These are phyloP conservation scores for Apiotrichum laibachii DNA, from an alignment of 1,284 basidiomycete genomes.

Conservation along the genomic window DNA sequence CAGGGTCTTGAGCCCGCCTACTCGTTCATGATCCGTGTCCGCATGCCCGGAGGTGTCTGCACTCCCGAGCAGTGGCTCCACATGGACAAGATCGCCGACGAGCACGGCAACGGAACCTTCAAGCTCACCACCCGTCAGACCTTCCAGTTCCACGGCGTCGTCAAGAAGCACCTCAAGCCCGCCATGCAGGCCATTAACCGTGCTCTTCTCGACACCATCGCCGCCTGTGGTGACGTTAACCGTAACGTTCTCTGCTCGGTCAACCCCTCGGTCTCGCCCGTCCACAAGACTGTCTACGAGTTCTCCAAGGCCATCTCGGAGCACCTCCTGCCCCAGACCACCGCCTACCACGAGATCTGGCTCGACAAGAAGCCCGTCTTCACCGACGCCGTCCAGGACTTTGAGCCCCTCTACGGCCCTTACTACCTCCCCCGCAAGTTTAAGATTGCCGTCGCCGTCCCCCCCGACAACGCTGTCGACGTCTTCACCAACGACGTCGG, in stretches of 20 bases:
- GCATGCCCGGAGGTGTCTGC: slow-evolving; percentile 94
- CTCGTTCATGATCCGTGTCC: slow-evolving; percentile 97
- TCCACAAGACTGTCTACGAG: slow-evolving; percentile 80
- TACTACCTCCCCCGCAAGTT: slow-evolving; percentile 98
- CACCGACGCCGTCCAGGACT: slow-evolving; percentile 85
- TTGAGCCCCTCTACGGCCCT: slow-evolving; percentile 93
- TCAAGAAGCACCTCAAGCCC: slow-evolving; percentile 93
- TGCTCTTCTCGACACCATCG: slow-evolving; percentile 87
- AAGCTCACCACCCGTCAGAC: slow-evolving; percentile 98
- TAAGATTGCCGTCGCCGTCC: slow-evolving; percentile 95
- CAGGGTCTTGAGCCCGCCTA: slow-evolving; percentile 95
- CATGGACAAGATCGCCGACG: slow-evolving; percentile 93
- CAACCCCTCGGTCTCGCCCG: slow-evolving; percentile 78
- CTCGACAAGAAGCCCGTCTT: slow-evolving; percentile 92
- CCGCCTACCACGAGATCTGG: slow-evolving; percentile 99
- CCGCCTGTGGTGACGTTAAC: slow-evolving; percentile 92
- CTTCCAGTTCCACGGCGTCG: slow-evolving; percentile 99
- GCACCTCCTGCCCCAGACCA: slow-evolving; percentile 83
- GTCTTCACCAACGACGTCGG: slow-evolving; percentile 94
- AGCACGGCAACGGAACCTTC: slow-evolving; percentile 90
- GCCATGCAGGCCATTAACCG: slow-evolving; percentile 97
- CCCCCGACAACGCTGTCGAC: slow-evolving; percentile 95
- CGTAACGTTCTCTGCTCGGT: slow-evolving; percentile 90
- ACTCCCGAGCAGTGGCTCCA: slow-evolving; percentile 87
- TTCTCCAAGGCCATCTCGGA: slow-evolving; percentile 85